These are phyloP conservation scores for sorghum (Sorghum bicolor) DNA, from an alignment of 176 grass and related monocot genomes.

Conservation along the genomic window DNA sequence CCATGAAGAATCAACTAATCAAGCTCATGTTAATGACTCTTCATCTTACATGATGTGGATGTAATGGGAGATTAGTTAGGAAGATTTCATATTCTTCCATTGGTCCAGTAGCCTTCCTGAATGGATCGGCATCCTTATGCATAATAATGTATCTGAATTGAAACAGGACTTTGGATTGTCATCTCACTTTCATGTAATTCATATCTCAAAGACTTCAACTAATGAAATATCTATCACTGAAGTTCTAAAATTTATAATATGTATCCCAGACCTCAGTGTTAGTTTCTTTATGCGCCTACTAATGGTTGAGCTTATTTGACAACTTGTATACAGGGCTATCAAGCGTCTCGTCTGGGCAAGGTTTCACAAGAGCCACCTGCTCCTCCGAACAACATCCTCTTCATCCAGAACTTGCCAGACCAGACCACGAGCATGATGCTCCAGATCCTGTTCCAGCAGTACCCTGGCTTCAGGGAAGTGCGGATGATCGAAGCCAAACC, in stretches of 20 bases:
- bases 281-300: constrained; percentile 3
- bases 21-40: not conserved
- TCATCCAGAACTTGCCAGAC: constrained; percentile 85
- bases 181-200: not conserved
- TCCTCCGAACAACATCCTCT: constrained; percentile 91
- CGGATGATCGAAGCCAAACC: constrained; percentile 91
- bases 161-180: constrained; percentile 2
- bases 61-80: constrained; percentile 26
- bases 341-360: constrained; percentile 49
- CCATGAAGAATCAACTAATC: not conserved
- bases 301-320: not conserved
- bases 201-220: not conserved
- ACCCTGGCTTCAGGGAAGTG: constrained; percentile 92
- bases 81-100: constrained; percentile 18
- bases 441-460: constrained; percentile 95
- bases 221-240: not conserved
- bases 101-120: not conserved
- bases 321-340: constrained; percentile 43
- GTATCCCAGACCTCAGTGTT: not conserved
- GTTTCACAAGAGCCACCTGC: constrained; percentile 49
- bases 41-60: constrained; percentile 19
- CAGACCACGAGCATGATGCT: constrained; percentile 92
- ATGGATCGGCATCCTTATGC: not conserved
- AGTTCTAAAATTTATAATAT: not conserved
- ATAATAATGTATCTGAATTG: constrained; percentile 14